Conservation (phyloP, 2,329 filamentous ascomycete genomes). For the Cytospora piceicola region DNA sequence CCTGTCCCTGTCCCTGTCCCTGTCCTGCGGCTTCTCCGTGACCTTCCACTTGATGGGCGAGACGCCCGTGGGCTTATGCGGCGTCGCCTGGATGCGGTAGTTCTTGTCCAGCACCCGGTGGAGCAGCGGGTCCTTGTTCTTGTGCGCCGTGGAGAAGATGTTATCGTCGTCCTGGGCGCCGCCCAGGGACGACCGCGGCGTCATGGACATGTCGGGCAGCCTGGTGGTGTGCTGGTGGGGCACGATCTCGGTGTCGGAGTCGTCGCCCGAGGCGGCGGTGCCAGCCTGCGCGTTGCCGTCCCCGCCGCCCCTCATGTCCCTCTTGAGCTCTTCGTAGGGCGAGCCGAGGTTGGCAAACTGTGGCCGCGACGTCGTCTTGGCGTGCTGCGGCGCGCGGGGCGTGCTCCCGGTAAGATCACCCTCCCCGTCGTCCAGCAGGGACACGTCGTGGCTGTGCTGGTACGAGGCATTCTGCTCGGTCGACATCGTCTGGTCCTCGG, state of each 20-base stretch:
- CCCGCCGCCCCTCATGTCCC: constrained; percentile 60
- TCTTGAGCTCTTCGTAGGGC: constrained; percentile 74
- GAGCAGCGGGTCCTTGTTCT: constrained; percentile 74
- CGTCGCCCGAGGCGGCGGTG: constrained; percentile 28
- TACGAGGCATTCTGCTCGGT: constrained; percentile 38
- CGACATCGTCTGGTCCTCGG: constrained; percentile 42
- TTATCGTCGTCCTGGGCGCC: constrained; percentile 20
- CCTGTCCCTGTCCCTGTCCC: constrained; percentile 38
- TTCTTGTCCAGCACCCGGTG: constrained; percentile 95
- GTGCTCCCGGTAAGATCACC: constrained; percentile 69
- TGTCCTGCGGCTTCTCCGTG: constrained; percentile 37
- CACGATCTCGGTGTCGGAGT: constrained; percentile 50
- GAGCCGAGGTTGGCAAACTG: constrained; percentile 71
- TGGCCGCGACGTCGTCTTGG: constrained; percentile 53
- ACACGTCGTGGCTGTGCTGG: constrained; percentile 57
- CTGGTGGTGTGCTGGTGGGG: constrained; percentile 58
- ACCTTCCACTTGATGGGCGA: constrained; percentile 51
- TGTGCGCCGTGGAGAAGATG: constrained; percentile 34
- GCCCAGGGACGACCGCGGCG: constrained; percentile 58
- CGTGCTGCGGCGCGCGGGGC: constrained; percentile 55
- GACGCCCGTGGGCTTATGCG: constrained; percentile 62
- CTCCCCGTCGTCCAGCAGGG: constrained; percentile 66
- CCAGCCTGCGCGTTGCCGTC: constrained; percentile 1
- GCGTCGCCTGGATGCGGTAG: constrained; percentile 91
- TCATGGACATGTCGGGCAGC: constrained; percentile 66